These are phyloP conservation scores for Clavispora fructus DNA, from an alignment of 805 yeast species.

Conservation along the genomic window DNA sequence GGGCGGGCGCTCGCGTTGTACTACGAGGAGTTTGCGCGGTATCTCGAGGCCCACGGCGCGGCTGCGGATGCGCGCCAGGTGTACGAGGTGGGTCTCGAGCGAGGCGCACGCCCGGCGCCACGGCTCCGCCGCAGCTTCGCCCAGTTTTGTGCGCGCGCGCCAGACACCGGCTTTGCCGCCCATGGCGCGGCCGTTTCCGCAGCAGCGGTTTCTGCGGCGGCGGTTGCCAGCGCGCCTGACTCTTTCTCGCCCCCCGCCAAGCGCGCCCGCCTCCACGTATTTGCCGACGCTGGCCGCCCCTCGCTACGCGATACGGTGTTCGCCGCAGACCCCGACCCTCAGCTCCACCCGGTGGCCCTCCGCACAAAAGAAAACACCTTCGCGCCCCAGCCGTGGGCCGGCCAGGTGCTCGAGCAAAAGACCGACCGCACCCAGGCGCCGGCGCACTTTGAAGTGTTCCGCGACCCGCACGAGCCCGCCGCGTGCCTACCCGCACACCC, in stretches of 20 bases:
- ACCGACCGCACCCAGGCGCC: slow-evolving; percentile 8
- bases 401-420: slow-evolving; percentile 52
- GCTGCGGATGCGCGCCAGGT: slow-evolving; percentile 54
- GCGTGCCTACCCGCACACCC: too few species aligned
- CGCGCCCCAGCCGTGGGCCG: slow-evolving; percentile 55
- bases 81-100: slow-evolving; percentile 51
- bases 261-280: slow-evolving; percentile 36
- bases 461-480: slow-evolving; percentile 5
- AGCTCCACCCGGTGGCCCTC: slow-evolving; percentile 43
- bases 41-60: slow-evolving; percentile 47
- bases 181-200: too few species aligned
- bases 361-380: slow-evolving; percentile 62
- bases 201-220: not conserved
- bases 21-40: slow-evolving; percentile 75
- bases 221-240: not conserved
- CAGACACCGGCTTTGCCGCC: not conserved
- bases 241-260: slow-evolving; percentile 7
- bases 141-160: slow-evolving; percentile 27
- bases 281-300: slow-evolving; percentile 10
- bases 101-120: slow-evolving; percentile 59
- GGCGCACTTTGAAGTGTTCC: slow-evolving; percentile 22
- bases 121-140: slow-evolving; percentile 31
- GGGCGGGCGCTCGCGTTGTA: slow-evolving; percentile 63
- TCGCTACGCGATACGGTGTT: slow-evolving; percentile 16
- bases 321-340: slow-evolving; percentile 30